phyloP scores from a whole-genome alignment of 2,329 filamentous ascomycete species.

The Tetracladium maxilliforme region DNA sequence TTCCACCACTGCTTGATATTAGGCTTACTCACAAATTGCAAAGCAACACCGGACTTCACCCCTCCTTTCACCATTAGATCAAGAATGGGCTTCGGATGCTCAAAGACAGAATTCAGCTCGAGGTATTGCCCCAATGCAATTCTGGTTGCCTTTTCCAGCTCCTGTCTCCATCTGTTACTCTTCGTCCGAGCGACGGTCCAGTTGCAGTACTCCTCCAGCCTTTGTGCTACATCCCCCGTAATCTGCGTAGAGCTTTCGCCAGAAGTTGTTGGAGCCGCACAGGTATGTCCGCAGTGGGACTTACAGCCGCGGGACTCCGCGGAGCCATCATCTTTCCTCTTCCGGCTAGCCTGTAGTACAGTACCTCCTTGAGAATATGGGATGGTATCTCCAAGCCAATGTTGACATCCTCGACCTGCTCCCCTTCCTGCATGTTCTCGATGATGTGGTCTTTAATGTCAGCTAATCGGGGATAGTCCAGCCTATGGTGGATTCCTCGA shows the following conservation, averaged over 20 bases:
- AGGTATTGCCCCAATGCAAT: slow-evolving; percentile 6
- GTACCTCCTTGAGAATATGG: slow-evolving; percentile 8
- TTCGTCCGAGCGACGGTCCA: slow-evolving; percentile 5
- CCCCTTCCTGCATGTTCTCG: slow-evolving; percentile 8
- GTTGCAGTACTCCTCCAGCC: slow-evolving; percentile 7
- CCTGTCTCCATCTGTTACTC: slow-evolving; percentile 6
- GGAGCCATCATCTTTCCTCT: slow-evolving; percentile 8
- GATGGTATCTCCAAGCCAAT: slow-evolving; percentile 7
- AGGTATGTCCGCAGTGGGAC: slow-evolving; percentile 2
- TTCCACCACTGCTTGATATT: too few relatives aligned
- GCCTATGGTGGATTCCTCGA: slow-evolving; percentile 6
- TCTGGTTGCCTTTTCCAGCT: slow-evolving; percentile 5
- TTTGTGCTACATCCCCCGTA: slow-evolving; percentile 6
- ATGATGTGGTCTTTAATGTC: slow-evolving; percentile 8
- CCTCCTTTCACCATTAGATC: slow-evolving; percentile 6
- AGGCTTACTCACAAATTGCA: too few relatives aligned
- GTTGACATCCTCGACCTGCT: slow-evolving; percentile 8
- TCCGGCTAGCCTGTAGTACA: slow-evolving; percentile 8
- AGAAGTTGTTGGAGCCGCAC: slow-evolving; percentile 2
- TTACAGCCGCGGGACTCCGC: slow-evolving; percentile 6
- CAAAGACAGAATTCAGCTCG: slow-evolving; percentile 6
- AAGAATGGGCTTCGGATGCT: slow-evolving; percentile 5
- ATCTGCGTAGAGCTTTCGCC: slow-evolving; percentile 4
- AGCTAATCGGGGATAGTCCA: slow-evolving; percentile 7
- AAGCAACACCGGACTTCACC: slow-evolving; percentile 4